Evolutionary conservation across 345 rosid genomes (phyloP).

Genomic region (Heritiera fomes): DNA sequence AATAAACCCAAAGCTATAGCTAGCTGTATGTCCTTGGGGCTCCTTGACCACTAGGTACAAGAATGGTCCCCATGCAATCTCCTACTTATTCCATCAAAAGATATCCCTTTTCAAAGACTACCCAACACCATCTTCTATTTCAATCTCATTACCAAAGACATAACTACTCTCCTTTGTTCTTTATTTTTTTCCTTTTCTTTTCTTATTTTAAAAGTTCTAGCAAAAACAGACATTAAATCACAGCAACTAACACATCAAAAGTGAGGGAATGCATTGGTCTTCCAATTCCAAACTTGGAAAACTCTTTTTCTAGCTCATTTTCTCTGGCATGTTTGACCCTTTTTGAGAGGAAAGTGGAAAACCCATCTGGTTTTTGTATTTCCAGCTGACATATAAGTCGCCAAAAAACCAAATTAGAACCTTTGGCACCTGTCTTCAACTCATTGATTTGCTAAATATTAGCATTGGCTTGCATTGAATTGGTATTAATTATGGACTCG

Average conservation of each 20-base stretch:
- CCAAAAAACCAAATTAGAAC: background rate
- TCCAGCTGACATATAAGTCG: background rate
- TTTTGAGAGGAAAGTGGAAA: background rate
- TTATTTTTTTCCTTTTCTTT: background rate
- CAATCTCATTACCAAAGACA: slow-evolving; percentile 2
- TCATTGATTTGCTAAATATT: background rate
- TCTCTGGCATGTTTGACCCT: background rate
- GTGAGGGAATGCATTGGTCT: background rate
- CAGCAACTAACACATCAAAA: slow-evolving; percentile 4
- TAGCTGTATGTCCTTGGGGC: background rate
- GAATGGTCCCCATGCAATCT: slow-evolving; percentile 50
- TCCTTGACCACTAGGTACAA: background rate
- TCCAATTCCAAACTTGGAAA: background rate
- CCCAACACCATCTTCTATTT: slow-evolving; percentile 19
- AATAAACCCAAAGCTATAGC: background rate
- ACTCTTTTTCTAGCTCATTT: slow-evolving; percentile 2
- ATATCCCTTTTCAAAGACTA: slow-evolving; percentile 25
- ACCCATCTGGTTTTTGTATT: slow-evolving; percentile 2
- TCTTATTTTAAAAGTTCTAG: background rate
- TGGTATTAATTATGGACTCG: background rate
- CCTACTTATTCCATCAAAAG: slow-evolving; percentile 41
- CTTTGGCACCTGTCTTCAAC: background rate
- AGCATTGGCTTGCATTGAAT: background rate
- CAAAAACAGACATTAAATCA: background rate
- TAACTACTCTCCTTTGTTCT: background rate